phyloP scores from a whole-genome alignment of 148 eudicot species.

The Chenopodium quinoa region DNA sequence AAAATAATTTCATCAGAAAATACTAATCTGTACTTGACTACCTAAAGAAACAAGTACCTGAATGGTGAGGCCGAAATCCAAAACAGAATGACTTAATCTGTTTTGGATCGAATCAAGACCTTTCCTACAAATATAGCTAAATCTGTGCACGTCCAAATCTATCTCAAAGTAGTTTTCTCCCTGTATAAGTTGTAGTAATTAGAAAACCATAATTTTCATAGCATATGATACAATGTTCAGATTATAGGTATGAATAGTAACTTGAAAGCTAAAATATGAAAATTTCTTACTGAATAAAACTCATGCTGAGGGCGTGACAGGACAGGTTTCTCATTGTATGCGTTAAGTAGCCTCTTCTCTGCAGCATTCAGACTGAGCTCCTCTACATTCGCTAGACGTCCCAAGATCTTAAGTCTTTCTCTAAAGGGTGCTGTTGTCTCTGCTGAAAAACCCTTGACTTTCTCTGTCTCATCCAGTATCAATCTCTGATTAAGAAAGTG shows the following conservation, averaged over 20 bases:
- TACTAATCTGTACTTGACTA: not conserved
- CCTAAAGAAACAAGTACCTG: constrained; percentile 48
- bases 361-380: constrained; percentile 63
- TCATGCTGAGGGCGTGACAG: constrained; percentile 97
- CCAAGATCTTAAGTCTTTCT: constrained; percentile 86
- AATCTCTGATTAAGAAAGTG: constrained; percentile 45
- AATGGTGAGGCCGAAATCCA: constrained; percentile 88
- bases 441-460: constrained; percentile 56
- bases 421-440: constrained; percentile 67
- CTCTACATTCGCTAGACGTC: constrained; percentile 70
- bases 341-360: constrained; percentile 76
- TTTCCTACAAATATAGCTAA: constrained; percentile 80
- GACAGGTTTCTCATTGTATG: constrained; percentile 93
- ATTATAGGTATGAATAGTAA: not conserved
- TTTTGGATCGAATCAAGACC: constrained; percentile 84
- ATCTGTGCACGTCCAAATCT: constrained; percentile 91
- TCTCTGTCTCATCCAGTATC: constrained; percentile 80
- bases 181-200: constrained; percentile 31
- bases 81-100: constrained; percentile 63
- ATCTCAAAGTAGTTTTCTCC: constrained; percentile 91
- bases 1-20: not conserved
- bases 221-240: not conserved
- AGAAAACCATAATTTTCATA: not conserved
- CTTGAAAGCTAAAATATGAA: not conserved
- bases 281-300: constrained; percentile 60